These are phyloP conservation scores for Tagetes erecta DNA, from an alignment of 129 eudicot genomes.

Conservation along the genomic window DNA sequence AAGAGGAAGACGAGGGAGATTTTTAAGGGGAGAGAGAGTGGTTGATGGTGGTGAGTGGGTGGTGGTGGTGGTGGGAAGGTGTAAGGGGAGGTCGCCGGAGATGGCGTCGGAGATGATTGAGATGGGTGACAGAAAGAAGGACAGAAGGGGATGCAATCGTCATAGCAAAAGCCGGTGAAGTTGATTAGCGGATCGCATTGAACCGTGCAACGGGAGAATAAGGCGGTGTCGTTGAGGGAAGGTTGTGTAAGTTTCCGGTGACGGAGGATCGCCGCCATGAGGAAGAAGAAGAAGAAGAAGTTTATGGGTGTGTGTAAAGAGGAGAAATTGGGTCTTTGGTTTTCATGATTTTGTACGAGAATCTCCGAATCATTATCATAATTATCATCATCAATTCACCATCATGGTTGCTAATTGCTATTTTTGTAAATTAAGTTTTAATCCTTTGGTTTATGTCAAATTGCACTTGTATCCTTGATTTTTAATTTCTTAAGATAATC, in stretches of 20 bases:
- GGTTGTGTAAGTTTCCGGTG: slow-evolving; percentile 30
- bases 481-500: too few species aligned
- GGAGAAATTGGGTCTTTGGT: slow-evolving; percentile 12
- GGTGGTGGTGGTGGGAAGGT: neutral
- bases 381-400: neutral
- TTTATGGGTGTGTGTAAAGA: slow-evolving; percentile 8
- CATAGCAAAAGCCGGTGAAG: slow-evolving; percentile 19
- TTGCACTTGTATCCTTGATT: too few species aligned
- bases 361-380: neutral
- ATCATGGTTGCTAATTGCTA: too few species aligned
- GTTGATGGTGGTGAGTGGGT: slow-evolving; percentile 1
- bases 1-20: slow-evolving; percentile 15
- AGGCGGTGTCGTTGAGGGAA: neutral
- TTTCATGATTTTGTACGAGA: slow-evolving; percentile 18
- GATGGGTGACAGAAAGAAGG: slow-evolving; percentile 16
- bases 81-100: slow-evolving; percentile 6
- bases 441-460: too few species aligned
- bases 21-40: slow-evolving; percentile 8
- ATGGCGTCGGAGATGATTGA: slow-evolving; percentile 8
- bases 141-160: slow-evolving; percentile 2
- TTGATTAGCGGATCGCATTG: slow-evolving; percentile 5
- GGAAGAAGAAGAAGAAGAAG: neutral
- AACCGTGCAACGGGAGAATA: neutral
- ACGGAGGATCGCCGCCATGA: slow-evolving; percentile 28
- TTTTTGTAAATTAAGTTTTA: too few species aligned